phyloP scores from a whole-genome alignment of 352 stramenopile genomes.

The Phytophthora aleatoria region DNA sequence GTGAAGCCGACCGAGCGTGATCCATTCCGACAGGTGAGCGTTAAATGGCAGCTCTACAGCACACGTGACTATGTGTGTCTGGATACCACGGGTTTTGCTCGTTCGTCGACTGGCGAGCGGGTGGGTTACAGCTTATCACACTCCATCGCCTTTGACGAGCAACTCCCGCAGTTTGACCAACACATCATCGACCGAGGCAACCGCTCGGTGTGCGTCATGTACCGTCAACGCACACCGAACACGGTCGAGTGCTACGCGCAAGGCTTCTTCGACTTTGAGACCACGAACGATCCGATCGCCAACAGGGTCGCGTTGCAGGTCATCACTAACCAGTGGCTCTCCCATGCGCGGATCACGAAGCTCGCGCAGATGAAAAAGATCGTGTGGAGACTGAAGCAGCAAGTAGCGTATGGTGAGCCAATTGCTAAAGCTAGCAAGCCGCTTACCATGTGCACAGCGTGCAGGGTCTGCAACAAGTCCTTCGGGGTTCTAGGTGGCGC shows the following conservation, averaged over 20 bases:
- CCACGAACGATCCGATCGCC: slow-evolving; percentile 21
- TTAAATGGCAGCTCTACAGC: slow-evolving; percentile 51
- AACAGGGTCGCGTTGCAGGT: slow-evolving; percentile 40
- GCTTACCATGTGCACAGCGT: slow-evolving; percentile 18
- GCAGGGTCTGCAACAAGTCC: slow-evolving; percentile 26
- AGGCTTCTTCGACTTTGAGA: slow-evolving; percentile 38
- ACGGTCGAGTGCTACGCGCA: slow-evolving; percentile 41
- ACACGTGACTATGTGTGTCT: slow-evolving; percentile 55
- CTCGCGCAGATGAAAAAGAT: slow-evolving; percentile 64
- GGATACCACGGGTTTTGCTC: slow-evolving; percentile 38
- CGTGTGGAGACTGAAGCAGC: slow-evolving; percentile 37
- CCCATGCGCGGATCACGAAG: slow-evolving; percentile 41
- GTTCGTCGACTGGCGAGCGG: slow-evolving; percentile 38
- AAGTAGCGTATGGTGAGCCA: slow-evolving; percentile 13
- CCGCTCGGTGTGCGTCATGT: slow-evolving; percentile 48
- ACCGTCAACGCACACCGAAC: slow-evolving; percentile 38
- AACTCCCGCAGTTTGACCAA: slow-evolving; percentile 44
- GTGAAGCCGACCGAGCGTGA: slow-evolving; percentile 26
- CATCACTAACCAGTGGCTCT: slow-evolving; percentile 36
- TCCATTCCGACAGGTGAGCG: slow-evolving; percentile 48
- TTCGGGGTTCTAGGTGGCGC: slow-evolving; percentile 15
- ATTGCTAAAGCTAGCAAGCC: slow-evolving; percentile 16
- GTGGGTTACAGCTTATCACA: slow-evolving; percentile 53
- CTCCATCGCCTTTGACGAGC: slow-evolving; percentile 45
- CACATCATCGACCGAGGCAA: slow-evolving; percentile 50